phyloP scores from a whole-genome alignment of 805 yeast genomes.

The Candida nemodendra region DNA sequence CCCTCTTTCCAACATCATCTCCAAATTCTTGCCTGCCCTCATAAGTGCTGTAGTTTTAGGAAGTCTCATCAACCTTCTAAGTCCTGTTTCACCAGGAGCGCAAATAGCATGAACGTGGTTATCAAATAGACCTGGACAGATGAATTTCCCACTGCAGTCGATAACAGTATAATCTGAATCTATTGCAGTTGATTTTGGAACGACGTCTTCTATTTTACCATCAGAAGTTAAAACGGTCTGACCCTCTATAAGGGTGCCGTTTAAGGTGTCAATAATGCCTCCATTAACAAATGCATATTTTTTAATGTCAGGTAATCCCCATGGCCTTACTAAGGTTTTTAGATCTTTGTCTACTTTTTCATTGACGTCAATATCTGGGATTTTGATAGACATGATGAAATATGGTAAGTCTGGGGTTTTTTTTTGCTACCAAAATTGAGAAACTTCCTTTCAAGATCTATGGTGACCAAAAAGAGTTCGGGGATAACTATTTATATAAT shows the following conservation, averaged over 20 bases:
- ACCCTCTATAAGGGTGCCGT: conserved; percentile 14
- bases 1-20: conserved; percentile 26
- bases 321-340: conserved; percentile 22
- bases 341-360: conserved; percentile 26
- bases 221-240: conserved; percentile 19
- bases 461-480: too few relatives aligned
- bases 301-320: conserved; percentile 24
- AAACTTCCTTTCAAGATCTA: too few relatives aligned
- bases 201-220: conserved; percentile 19
- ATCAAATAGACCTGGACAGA: conserved; percentile 31
- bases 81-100: conserved; percentile 27
- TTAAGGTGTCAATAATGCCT: conserved; percentile 20
- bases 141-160: conserved; percentile 27
- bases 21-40: conserved; percentile 20
- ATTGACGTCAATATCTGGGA: conserved; percentile 26
- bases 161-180: conserved; percentile 8
- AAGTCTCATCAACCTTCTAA: conserved; percentile 18
- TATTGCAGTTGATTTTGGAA: conserved; percentile 4
- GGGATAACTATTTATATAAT: too few relatives aligned
- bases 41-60: conserved; percentile 23
- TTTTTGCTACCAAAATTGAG: too few relatives aligned
- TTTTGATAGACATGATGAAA: neutral
- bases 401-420: too few relatives aligned
- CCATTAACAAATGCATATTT: conserved; percentile 22
- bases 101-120: conserved; percentile 27